phyloP scores from a whole-genome alignment of 1,139 yeast genomes.

The Suhomyces atakaporum region DNA sequence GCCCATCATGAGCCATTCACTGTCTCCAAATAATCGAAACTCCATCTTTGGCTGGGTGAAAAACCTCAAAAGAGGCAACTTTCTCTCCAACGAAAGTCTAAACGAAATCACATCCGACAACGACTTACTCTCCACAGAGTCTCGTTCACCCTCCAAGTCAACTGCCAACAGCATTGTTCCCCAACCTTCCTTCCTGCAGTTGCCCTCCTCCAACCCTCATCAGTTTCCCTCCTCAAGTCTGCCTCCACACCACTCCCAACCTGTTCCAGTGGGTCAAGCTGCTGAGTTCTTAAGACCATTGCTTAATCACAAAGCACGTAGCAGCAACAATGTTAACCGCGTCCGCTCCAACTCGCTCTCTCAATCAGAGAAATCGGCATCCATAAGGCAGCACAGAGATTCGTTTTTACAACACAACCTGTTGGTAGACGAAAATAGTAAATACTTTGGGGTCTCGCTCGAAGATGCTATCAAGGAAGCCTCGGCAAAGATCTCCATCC shows the following conservation, averaged over 20 bases:
- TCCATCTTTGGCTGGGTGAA: slow-evolving; percentile 53
- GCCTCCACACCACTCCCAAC: slow-evolving; percentile 14
- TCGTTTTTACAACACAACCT: slow-evolving; percentile 51
- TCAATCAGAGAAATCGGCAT: slow-evolving; percentile 33
- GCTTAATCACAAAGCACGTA: slow-evolving; percentile 51
- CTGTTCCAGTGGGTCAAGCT: slow-evolving; percentile 12
- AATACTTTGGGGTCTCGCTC: slow-evolving; percentile 85
- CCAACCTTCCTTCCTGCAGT: slow-evolving; percentile 10
- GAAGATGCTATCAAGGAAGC: slow-evolving; percentile 73
- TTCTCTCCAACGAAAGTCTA: slow-evolving; percentile 43
- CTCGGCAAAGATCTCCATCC: slow-evolving; percentile 68
- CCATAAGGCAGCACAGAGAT: slow-evolving; percentile 57
- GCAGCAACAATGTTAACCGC: slow-evolving; percentile 49
- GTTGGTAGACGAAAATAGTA: slow-evolving; percentile 48
- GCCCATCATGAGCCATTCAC: slow-evolving; percentile 40
- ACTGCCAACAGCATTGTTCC: slow-evolving; percentile 15
- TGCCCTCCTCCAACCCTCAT: slow-evolving; percentile 11
- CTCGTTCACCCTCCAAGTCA: slow-evolving; percentile 29
- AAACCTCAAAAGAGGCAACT: slow-evolving; percentile 42
- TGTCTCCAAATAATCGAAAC: slow-evolving; percentile 43
- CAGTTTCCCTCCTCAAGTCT: slow-evolving; percentile 13
- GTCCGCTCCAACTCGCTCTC: slow-evolving; percentile 41
- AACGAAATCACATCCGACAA: slow-evolving; percentile 40
- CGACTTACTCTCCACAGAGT: slow-evolving; percentile 27
- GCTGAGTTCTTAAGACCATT: slow-evolving; percentile 48